Evolutionary conservation across 192 early-diverging fungal species (phyloP), one percentile per base, ranked within the genome.

Genomic region (Podila verticillata): DNA sequence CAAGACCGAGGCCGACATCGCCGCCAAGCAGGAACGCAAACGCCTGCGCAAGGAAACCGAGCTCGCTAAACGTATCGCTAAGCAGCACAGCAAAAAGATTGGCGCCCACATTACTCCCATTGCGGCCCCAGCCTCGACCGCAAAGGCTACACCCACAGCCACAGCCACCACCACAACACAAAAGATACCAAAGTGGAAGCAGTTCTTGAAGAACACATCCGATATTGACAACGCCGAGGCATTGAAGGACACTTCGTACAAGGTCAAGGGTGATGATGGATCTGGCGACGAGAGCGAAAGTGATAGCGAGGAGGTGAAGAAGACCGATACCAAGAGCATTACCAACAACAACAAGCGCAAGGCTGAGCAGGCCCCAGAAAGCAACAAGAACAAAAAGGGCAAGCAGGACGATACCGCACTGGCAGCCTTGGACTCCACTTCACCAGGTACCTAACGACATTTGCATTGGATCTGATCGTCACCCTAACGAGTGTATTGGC

Each of bases 161-260:
- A 26, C 28, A 32, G 66, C 68, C 24, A 6, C 60, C 32, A 48
- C 77, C 15, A 59, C 57, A 7, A 70, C 66, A 35, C 67, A 68
- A 56, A 80, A 80, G 66, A 68, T 70, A 4, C 70, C 77, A 9
- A 80, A 80, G 57, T 80, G 77, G 77, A 80, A 80, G 26, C 77
- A 72, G 32, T 80, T 80, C 48, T 68, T 80, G 66, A 72, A 72
- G 49, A 80, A 72, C 62, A 65, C 75, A 0, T 63, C 77, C 4
- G 77, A 80, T 20, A 70, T 60, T 28, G 77, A 80, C 31, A 80
- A 80, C 36, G 77, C 77, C n/a, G 77, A 80, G 61, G 29, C 68
- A 54, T 32, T 80, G 29, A 80, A 80, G 57, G 66, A 80, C 24
- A 80, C 70, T 17, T 68, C 77, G 0, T 80, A 68, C 62, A 80